phyloP scores from a whole-genome alignment of 768 basidiomycete species.

The Sporobolomyces phaffii region DNA sequence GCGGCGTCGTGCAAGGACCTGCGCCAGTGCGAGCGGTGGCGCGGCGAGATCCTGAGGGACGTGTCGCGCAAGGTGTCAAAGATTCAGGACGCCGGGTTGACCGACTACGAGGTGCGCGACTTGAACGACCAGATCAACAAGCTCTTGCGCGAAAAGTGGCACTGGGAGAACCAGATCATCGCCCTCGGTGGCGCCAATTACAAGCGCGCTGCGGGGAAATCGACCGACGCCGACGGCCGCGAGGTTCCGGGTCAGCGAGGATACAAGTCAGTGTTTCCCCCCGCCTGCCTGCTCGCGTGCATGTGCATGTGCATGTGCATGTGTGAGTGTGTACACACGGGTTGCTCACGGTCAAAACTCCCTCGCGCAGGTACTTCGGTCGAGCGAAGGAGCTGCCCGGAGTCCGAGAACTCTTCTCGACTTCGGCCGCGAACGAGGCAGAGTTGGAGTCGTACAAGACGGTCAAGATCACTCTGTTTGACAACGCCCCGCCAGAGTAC shows the following conservation, averaged over 20 bases:
- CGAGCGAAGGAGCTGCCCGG: slow-evolving; percentile 93
- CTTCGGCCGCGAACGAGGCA: slow-evolving; percentile 62
- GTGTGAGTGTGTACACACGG: neutral
- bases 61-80: slow-evolving; percentile 95
- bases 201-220: slow-evolving; percentile 76
- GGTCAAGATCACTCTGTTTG: slow-evolving; percentile 85
- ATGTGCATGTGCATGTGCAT: neutral
- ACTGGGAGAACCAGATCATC: slow-evolving; percentile 99
- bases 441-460: slow-evolving; percentile 50
- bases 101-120: slow-evolving; percentile 92
- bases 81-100: slow-evolving; percentile 92
- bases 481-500: slow-evolving; percentile 77
- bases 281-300: neutral
- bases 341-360: neutral
- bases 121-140: slow-evolving; percentile 97
- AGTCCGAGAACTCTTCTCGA: slow-evolving; percentile 86
- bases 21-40: slow-evolving; percentile 88
- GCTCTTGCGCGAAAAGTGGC: slow-evolving; percentile 84
- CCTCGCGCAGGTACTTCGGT: slow-evolving; percentile 73
- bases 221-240: slow-evolving; percentile 89
- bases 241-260: slow-evolving; percentile 95
- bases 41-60: slow-evolving; percentile 89
- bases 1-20: slow-evolving; percentile 85
- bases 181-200: slow-evolving; percentile 93
- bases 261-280: slow-evolving; percentile 66